Percentiles rank a stretch among this genome's conserved stretches.
phyloP scores from a whole-genome alignment of 1,284 basidiomycete genomes.

The Volvariella surrecta region DNA sequence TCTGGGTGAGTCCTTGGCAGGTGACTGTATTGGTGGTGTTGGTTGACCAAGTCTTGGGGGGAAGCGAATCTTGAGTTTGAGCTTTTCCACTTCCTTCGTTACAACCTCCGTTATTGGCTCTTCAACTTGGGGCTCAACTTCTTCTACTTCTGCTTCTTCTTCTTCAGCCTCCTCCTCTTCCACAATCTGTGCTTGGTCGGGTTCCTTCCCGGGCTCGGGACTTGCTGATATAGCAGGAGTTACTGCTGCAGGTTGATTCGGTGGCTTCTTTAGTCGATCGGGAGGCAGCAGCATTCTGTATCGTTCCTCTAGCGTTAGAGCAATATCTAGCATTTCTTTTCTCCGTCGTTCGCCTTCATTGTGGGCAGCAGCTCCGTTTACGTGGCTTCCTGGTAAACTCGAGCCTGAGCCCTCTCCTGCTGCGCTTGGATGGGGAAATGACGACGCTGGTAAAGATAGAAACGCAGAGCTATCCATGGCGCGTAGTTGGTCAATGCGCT shows the following conservation, averaged over 20 bases:
- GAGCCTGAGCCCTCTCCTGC: constrained; percentile 15
- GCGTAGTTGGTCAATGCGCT: constrained; percentile 79
- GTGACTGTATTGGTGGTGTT: too few species aligned
- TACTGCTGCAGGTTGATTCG: not conserved
- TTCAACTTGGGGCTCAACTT: constrained; percentile 1
- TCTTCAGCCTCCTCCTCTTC: constrained; percentile 6
- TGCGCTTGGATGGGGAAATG: constrained; percentile 34
- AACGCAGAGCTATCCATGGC: constrained; percentile 66
- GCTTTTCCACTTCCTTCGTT: constrained; percentile 15
- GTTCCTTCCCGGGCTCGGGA: not conserved
- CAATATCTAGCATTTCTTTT: constrained; percentile 62
- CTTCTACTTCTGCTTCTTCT: constrained; percentile 1
- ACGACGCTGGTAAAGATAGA: constrained; percentile 46
- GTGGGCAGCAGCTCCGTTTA: constrained; percentile 31
- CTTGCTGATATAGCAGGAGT: constrained; percentile 14
- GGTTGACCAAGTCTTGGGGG: not conserved
- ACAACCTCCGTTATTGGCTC: constrained; percentile 4
- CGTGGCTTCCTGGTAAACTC: constrained; percentile 24
- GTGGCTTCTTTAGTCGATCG: constrained; percentile 27
- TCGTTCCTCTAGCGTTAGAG: constrained; percentile 55
- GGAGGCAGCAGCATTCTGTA: constrained; percentile 65
- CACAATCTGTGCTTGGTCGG: constrained; percentile 3
- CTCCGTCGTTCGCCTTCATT: constrained; percentile 64
- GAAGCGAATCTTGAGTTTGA: constrained; percentile 32
- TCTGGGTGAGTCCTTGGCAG: too few species aligned